Base-by-base conservation (phyloP, 1,139 yeast species). In the Komagataea norvegica region DNA sequence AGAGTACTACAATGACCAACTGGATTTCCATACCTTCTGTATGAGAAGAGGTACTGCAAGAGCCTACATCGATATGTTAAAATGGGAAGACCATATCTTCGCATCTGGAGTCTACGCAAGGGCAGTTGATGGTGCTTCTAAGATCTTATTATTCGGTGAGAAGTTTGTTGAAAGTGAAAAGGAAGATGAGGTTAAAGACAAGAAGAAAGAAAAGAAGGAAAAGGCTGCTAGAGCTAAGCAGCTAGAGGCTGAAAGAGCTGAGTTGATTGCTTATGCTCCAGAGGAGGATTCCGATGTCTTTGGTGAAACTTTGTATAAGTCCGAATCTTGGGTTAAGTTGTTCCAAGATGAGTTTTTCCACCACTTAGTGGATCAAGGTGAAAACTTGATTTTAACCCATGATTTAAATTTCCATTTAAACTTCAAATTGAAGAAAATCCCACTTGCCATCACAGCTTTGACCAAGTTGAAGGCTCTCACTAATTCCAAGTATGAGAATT, bases 21-120 rank as follows among this genome's bases (percentile, higher is more conserved):
- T 83, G 51, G 99, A 91, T 58, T 91, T 91, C 79, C 98, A 91
- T 60, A 80, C 84, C 31, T 91, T 87, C 60, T 83, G 95, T 58
- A 76, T 86, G 70, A 77, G 96, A 63, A 79, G 83, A 52, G 97
- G 97, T 13, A 86, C 97, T 5, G 81, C 93, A 20, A 72, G 95
- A 45, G 81, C 91, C 18, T 91, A 91, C 55, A 51, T 85, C 26
- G 79, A 77, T 20, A 76, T 85, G 69, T 52, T 89, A 38, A 62
- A 67, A 34, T 91, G 97, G 97, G 95, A 81, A 44, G 93, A 88
- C 55, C 57, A 64, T 17, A 60, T 91, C 30, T 87, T 72, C 56
- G 60, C 77, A 4, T 77, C 84, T 29, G 87, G 93, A 3, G 72
- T 80, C 32, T 88, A 77, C 57, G 67, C 74, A 16, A 72, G 94